These are phyloP conservation scores for Pulveroboletus sp. DNA, from an alignment of 768 basidiomycete species.

Conservation along the genomic window DNA sequence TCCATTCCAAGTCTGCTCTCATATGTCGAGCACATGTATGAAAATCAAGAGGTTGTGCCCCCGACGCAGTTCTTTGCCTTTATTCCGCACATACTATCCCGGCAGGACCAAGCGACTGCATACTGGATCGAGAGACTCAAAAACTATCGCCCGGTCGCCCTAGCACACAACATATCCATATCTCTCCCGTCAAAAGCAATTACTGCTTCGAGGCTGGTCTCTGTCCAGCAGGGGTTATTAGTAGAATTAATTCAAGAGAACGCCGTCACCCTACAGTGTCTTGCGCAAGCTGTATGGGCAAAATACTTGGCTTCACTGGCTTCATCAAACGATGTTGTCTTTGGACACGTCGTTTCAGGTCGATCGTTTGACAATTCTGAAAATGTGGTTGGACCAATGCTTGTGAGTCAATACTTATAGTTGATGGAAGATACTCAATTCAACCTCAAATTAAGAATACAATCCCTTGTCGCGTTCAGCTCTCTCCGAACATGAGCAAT, in stretches of 20 bases:
- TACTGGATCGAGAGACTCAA: slow-evolving; percentile 35
- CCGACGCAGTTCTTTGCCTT: slow-evolving; percentile 35
- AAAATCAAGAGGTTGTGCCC: slow-evolving; percentile 6
- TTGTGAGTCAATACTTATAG: slow-evolving; percentile 31
- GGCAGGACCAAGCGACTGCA: slow-evolving; percentile 34
- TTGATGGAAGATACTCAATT: not conserved
- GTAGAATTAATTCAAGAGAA: slow-evolving; percentile 14
- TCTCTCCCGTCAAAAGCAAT: slow-evolving; percentile 10
- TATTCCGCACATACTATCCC: slow-evolving; percentile 34
- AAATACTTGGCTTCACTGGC: slow-evolving; percentile 23
- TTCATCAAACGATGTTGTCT: slow-evolving; percentile 35
- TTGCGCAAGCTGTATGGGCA: slow-evolving; percentile 30
- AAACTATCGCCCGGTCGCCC: slow-evolving; percentile 16
- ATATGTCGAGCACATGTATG: slow-evolving; percentile 31
- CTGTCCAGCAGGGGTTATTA: slow-evolving; percentile 7
- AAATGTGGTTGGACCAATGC: slow-evolving; percentile 42
- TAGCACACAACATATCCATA: slow-evolving; percentile 15
- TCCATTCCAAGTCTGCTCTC: slow-evolving; percentile 36
- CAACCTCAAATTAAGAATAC: slow-evolving; percentile 35
- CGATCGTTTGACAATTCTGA: slow-evolving; percentile 38
- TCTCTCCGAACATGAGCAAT: slow-evolving; percentile 25
- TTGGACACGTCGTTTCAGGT: slow-evolving; percentile 45
- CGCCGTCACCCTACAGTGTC: slow-evolving; percentile 35
- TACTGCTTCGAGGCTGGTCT: slow-evolving; percentile 10
- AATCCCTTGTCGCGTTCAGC: slow-evolving; percentile 39